Conservation (phyloP, 1,139 yeast species). For the Meyerozyma sp. region DNA sequence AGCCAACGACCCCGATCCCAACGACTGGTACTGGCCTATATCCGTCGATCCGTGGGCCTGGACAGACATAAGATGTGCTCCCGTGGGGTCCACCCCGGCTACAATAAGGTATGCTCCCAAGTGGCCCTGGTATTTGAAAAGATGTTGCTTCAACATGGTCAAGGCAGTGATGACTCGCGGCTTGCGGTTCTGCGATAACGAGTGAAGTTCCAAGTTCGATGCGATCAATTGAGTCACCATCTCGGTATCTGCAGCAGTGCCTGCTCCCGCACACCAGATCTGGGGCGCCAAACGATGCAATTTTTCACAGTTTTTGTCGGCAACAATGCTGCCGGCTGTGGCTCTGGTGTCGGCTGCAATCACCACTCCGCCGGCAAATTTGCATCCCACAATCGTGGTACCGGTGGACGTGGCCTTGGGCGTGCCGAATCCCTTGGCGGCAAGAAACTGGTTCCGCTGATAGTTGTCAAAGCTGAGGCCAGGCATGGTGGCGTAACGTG, state of each 20-base stretch:
- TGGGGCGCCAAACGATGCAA: constrained; percentile 86
- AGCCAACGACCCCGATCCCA: constrained; percentile 97
- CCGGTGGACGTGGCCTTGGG: constrained; percentile 97
- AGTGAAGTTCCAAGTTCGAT: constrained; percentile 85
- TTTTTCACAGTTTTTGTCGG: constrained; percentile 97
- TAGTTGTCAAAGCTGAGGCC: constrained; percentile 91
- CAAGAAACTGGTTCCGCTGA: constrained; percentile 76
- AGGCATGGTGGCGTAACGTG: constrained; percentile 47
- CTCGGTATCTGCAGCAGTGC: constrained; percentile 99
- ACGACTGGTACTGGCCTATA: constrained; percentile 84
- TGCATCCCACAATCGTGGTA: constrained; percentile 96
- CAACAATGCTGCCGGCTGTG: constrained; percentile 91
- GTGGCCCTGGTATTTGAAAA: constrained; percentile 95
- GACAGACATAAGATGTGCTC: constrained; percentile 85
- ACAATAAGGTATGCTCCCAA: constrained; percentile 95
- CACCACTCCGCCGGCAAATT: constrained; percentile 87
- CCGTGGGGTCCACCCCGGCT: constrained; percentile 96
- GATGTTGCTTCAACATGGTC: constrained; percentile 89
- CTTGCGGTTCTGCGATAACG: constrained; percentile 73
- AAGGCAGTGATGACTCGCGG: constrained; percentile 94
- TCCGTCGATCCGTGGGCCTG: constrained; percentile 99
- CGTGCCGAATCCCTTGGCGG: constrained; percentile 64
- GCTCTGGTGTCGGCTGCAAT: constrained; percentile 99
- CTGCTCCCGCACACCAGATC: constrained; percentile 99
- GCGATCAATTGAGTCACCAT: constrained; percentile 91